Evolutionary conservation across 768 basidiomycete species (phyloP), one percentile per base, ranked within the genome.

Genomic region (Imleria badia): DNA sequence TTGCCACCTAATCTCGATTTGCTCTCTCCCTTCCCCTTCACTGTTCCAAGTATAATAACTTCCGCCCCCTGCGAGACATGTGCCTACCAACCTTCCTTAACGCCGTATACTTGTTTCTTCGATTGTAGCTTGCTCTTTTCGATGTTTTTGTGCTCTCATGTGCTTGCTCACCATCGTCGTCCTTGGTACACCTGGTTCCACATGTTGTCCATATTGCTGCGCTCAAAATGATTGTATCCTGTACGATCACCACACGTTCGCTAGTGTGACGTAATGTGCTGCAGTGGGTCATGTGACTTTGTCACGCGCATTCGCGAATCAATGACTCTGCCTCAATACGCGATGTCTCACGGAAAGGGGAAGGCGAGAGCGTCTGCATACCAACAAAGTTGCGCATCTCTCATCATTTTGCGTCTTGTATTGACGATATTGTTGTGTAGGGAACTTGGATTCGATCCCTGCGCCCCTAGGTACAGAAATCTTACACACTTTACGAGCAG

Each of bases 401-500:
- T 34, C 15, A 1, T 23, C 19, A 7, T 2, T 41, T 13, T 12
- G 20, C 3, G 11, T 31, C 26, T 13, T 48, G 14, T 36, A 30
- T 17, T 59, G 44, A 64, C 22, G 5, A n/a, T 29, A 33, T 19
- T 4, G 12, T 0, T 47, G 6, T 3, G 22, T 39, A 71, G 70
- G 72, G 45, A 51, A 23, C 13, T 54, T 60, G 51, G 40, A 53
- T 20, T 73, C 75, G 4, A 68, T 72, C 15, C 64, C 72, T 6
- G 72, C 72, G 2, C 75, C 76, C 34, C 60, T 73, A 62, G 74
- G 75, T 71, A 59, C 5, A 44, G 38, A 44, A 36, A 41, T 29
- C 26, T 8, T 22, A 12, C 17, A 17, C 38, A 17, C n/a, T 11
- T 35, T 3, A 26, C 31, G 31, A 11, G 14, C 10, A 2, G 8